Evolutionary conservation across 2,329 filamentous ascomycete genomes (phyloP), one percentile per base, ranked within the genome.

Genomic region (Allantophomopsis lycopodina): DNA sequence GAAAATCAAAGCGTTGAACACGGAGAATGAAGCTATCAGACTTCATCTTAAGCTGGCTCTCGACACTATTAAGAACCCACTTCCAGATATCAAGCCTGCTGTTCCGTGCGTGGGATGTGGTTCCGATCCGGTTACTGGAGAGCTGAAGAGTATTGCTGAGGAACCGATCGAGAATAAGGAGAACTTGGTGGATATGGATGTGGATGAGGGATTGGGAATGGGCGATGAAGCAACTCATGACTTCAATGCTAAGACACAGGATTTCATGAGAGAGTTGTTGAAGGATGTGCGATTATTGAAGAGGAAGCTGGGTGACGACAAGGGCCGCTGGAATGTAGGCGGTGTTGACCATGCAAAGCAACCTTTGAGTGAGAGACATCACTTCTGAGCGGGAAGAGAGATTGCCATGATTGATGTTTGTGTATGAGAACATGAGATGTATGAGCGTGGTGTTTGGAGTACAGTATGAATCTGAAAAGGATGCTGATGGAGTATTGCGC

Each of bases 1-100:
- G 64, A 95, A 94, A 69, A 94, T 98, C 56, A 79, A 86, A 49
- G 85, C 82, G 46, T 64, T 98, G 40, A 82, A 83, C 58, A 88
- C 83, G 2, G 77, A 98, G 64, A 95, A 94, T 46, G 89, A 95
- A 54, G 83, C 88, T 0, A 62, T 96, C 51, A 73, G 87, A 45
- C 69, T 91, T 43, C 91, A 98, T 60, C 66, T 98, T 38, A 86
- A 84, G 51, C 73, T 98, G 38, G 89, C 87, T 1, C 69, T 96
- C 14, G 76, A 79, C 39, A 88, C 85, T 54, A 61, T 95, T 50
- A 89, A 85, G 65, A 95, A 96, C 55, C 91, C 91, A 0, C 95
- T 98, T 46, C 79, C 86, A 1, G 55, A 66, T 3, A 67, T 76
- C 3, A 55, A 57, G 28, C 63, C 68, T 40, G 46, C 46, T 7